Base-by-base conservation (phyloP, 2,329 filamentous ascomycete genomes). In the Gyromitra esculenta region DNA sequence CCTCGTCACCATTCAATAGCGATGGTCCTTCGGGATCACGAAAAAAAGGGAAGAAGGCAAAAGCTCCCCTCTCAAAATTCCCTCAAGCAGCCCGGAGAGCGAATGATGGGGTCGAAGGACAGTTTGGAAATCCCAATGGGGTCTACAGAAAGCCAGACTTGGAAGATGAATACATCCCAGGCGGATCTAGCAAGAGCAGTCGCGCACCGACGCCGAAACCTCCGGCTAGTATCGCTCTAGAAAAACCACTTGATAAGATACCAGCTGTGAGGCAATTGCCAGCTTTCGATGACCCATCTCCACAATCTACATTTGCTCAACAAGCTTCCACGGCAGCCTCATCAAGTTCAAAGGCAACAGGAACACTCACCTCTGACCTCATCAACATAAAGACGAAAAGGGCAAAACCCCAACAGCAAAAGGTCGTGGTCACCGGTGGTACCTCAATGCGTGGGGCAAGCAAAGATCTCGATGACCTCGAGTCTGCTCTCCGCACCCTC, bases 401-500 rank as follows among this genome's bases (percentile, higher is more conserved):
- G n/a, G 82, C 86, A 60, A 90, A 86, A 76, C 86, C 85, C 0
- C 88, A 83, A 43, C 82, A 82, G 2, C 83, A 83, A 62, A 94
- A 94, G 83, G 84, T 93, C 71, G 89, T 88, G 78, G 90, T 96
- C 72, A 86, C 91, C 0, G 93, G 93, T 54, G 93, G 93, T 11
- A 90, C 88, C 8, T 89, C 92, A 0, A 96, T 96, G 92, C 91
- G 93, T 72, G 92, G 93, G 15, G 89, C 91, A 48, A 93, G 92
- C 0, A 91, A 91, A 0, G 89, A 91, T 0, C 85, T 96, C 18
- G 89, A 89, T 15, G 90, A 91, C 81, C 84, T 92, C 1, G 90
- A 92, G 79, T 90, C 93, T 0, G 94, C 95, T 3, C 98, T 99
- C 79, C 91, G 94, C 31, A 88, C 91, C 1, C 88, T 99, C 5